Evolutionary conservation across 2,329 filamentous ascomycete genomes (phyloP), one percentile per base, ranked within the genome.

Genomic region (Hymenoscyphus infarciens): DNA sequence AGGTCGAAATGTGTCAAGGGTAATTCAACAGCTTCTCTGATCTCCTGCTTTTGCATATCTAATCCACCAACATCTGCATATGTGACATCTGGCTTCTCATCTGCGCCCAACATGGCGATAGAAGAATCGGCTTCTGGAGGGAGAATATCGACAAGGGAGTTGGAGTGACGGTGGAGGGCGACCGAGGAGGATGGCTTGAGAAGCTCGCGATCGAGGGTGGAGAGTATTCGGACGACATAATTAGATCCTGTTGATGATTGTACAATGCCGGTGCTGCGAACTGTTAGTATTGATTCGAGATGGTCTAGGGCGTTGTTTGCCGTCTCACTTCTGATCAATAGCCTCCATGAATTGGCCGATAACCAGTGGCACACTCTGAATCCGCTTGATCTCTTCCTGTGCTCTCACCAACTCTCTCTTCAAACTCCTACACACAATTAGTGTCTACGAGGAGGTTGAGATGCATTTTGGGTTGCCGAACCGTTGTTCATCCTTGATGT

Each of bases 291-390:
- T 57, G 33, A 57, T 59, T 52, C 45, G 19, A 13, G 45, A 25
- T 25, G 45, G 2, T 49, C 31, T n/a, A 54, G 16, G n/a, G 19
- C 42, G 45, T 25, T 19, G 27, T 29, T 13, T 60, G 63, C 42
- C 27, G 58, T 64, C 85, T 77, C 83, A 96, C 92, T 97, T 99
- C 80, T 99, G 95, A 77, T 99, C 95, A 75, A 99, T 99, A 61
- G 95, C 95, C 80, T 99, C 95, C 95, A 99, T 99, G 76, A 99
- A 99, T 79, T 99, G 95, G 65, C 95, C 95, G 76, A 99, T 99
- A 67, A 99, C 95, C 66, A 99, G 81, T 31, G 95, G 95, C 61
- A 99, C 95, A 77, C 92, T 97, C 81, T 99, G 95, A 77, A 99
- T 99, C 69, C 95, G 88, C 83, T 99, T 99, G 81, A 99, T 99